These are phyloP conservation scores for Malania oleifera DNA, from an alignment of 164 flowering plant species.

Conservation along the genomic window DNA sequence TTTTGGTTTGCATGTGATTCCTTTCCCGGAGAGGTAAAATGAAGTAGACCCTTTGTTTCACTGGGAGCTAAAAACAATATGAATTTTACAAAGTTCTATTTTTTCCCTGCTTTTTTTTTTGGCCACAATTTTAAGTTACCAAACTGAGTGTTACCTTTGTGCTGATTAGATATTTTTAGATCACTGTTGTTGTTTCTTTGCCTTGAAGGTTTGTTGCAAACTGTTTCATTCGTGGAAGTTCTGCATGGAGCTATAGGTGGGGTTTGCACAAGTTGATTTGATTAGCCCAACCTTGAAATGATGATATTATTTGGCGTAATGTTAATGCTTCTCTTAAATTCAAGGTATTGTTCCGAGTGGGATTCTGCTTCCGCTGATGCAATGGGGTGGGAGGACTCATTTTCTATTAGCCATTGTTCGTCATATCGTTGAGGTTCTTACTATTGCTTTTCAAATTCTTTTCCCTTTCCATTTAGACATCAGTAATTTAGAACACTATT, in stretches of 20 bases:
- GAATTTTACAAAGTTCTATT: no score
- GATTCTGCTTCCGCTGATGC: conserved; percentile 60
- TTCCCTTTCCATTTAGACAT: no score
- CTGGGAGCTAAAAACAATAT: no score
- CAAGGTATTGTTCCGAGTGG: conserved; percentile 77
- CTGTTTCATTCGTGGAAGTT: conserved; percentile 63
- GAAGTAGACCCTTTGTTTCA: no score
- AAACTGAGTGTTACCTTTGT: background rate
- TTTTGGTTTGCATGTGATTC: no score
- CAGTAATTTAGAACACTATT: no score
- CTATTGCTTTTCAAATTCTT: background rate
- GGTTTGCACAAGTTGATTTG: conserved; percentile 5
- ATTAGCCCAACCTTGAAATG: background rate
- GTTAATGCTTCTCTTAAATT: conserved; percentile 2
- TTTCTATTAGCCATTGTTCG: conserved; percentile 57
- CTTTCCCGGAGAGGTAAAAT: no score
- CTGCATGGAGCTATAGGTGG: conserved; percentile 76
- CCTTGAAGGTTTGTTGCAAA: conserved; percentile 54
- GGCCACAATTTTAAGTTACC: background rate
- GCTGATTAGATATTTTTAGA: background rate
- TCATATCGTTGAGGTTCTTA: conserved; percentile 44
- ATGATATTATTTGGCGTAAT: background rate
- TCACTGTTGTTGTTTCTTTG: background rate
- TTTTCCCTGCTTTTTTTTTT: background rate
- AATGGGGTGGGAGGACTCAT: conserved; percentile 83